A percentile compares a stretch with the other conserved stretches of the same genome.
These are phyloP conservation scores for Rhinocladiella similis DNA, from an alignment of 2,329 filamentous ascomycete genomes.

Conservation along the genomic window DNA sequence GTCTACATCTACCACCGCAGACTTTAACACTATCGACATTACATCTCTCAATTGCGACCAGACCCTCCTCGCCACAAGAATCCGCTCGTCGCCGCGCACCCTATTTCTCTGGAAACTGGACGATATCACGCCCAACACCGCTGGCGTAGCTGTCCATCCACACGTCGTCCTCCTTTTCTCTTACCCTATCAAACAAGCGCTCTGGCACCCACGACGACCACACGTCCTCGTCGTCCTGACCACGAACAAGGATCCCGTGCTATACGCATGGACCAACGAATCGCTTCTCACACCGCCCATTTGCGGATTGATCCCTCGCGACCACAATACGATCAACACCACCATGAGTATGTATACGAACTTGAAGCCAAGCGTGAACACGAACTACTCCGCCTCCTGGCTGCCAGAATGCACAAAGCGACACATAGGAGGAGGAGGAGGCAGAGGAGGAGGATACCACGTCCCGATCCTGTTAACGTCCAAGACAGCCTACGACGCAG, in stretches of 20 bases:
- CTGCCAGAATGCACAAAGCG: constrained; percentile 9
- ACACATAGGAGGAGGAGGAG: background rate
- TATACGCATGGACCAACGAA: constrained; percentile 23
- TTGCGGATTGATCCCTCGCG: constrained; percentile 9
- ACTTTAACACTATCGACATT: constrained; percentile 5
- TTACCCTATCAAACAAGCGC: constrained; percentile 17
- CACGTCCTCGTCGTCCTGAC: constrained; percentile 25
- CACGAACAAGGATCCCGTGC: constrained; percentile 1
- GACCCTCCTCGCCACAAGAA: constrained; percentile 19
- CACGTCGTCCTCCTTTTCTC: constrained; percentile 19
- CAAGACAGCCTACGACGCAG: constrained; percentile 9
- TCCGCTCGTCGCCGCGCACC: constrained; percentile 13
- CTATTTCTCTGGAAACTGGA: constrained; percentile 22
- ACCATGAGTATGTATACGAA: background rate
- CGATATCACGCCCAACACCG: background rate
- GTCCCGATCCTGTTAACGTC: constrained; percentile 19
- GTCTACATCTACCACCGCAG: background rate
- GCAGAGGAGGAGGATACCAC: background rate
- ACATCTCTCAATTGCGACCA: constrained; percentile 19
- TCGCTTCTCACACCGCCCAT: constrained; percentile 6
- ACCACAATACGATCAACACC: background rate
- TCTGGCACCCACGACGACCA: constrained; percentile 21
- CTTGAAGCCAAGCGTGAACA: constrained; percentile 4
- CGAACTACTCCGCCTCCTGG: constrained; percentile 18
- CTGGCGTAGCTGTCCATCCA: background rate